Evolutionary conservation across 257 asterid species (phyloP).

Genomic region (Solanum pimpinellifolium): DNA sequence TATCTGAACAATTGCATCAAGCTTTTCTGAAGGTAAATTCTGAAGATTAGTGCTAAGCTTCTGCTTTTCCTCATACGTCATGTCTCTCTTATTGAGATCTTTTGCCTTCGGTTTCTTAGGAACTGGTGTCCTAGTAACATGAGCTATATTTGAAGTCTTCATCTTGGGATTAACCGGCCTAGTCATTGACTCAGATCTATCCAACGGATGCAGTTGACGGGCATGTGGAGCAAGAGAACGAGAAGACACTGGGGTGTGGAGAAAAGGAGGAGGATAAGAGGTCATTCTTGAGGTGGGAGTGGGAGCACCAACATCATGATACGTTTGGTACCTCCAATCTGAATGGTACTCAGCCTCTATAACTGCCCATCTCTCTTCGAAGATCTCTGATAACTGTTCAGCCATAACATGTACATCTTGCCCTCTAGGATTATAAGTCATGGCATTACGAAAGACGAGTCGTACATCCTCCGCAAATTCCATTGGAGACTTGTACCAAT

Average conservation of each 20-base stretch:
- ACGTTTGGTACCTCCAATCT: slow-evolving; percentile 45
- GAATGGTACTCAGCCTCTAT: slow-evolving; percentile 59
- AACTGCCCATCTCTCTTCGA: slow-evolving; percentile 75
- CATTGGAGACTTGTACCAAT: slow-evolving; percentile 56
- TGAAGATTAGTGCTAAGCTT: slow-evolving; percentile 84
- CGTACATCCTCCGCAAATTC: slow-evolving; percentile 87
- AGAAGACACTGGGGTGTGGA: slow-evolving; percentile 15
- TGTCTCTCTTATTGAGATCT: slow-evolving; percentile 85
- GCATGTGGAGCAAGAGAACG: slow-evolving; percentile 16
- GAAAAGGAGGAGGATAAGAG: slow-evolving; percentile 25
- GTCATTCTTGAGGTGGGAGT: slow-evolving; percentile 50
- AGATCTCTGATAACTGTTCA: slow-evolving; percentile 44
- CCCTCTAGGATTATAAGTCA: slow-evolving; percentile 86
- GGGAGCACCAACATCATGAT: slow-evolving; percentile 51
- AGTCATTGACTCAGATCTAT: slow-evolving; percentile 35
- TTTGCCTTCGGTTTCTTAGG: slow-evolving; percentile 94
- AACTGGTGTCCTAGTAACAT: slow-evolving; percentile 56
- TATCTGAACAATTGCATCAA: slow-evolving; percentile 85
- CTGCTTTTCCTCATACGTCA: slow-evolving; percentile 94
- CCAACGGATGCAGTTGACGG: slow-evolving; percentile 25
- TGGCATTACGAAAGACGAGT: slow-evolving; percentile 81
- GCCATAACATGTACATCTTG: slow-evolving; percentile 92
- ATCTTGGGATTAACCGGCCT: slow-evolving; percentile 33
- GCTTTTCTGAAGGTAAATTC: slow-evolving; percentile 79
- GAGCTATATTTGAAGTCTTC: slow-evolving; percentile 26